A percentile compares a stretch with the other conserved stretches of the same genome.
These are phyloP conservation scores for Magnolia changhungtana DNA, from an alignment of 164 flowering plant genomes.

Conservation along the genomic window DNA sequence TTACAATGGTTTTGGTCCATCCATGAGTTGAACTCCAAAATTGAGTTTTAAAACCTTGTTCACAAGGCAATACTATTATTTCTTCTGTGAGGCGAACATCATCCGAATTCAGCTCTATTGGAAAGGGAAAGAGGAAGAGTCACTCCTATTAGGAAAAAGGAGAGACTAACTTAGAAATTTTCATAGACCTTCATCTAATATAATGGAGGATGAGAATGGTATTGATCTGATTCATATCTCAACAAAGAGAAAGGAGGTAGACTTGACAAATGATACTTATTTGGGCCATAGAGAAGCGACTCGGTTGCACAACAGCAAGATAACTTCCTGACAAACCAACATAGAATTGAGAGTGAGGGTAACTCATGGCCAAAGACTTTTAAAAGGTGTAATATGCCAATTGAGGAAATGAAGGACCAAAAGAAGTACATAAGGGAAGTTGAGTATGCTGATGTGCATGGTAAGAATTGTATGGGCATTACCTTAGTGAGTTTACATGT, in stretches of 20 bases:
- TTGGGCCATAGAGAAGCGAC: constrained; percentile 38
- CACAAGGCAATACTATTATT: no score
- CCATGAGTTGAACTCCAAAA: no score
- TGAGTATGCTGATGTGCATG: constrained; percentile 35
- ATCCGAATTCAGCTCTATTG: not conserved
- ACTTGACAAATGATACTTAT: constrained; percentile 36
- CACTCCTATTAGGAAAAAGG: no score
- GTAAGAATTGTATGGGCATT: constrained; percentile 19
- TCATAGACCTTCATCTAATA: not conserved
- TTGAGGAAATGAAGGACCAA: constrained; percentile 44
- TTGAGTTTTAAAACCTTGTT: no score
- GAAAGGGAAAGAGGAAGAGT: not conserved
- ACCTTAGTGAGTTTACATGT: constrained; percentile 22
- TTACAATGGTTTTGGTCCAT: no score
- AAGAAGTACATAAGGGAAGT: constrained; percentile 64
- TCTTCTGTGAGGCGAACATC: no score
- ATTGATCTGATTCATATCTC: constrained; percentile 64
- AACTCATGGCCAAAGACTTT: constrained; percentile 27
- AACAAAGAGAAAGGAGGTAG: constrained; percentile 51
- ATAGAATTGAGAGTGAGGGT: constrained; percentile 16
- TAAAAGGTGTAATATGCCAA: constrained; percentile 54
- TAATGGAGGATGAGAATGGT: constrained; percentile 83
- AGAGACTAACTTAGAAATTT: not conserved
- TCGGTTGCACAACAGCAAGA: constrained; percentile 28
- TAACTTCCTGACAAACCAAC: constrained; percentile 52